Conservation (phyloP, 2,329 filamentous ascomycete species). For the Trichoderma gracile region DNA sequence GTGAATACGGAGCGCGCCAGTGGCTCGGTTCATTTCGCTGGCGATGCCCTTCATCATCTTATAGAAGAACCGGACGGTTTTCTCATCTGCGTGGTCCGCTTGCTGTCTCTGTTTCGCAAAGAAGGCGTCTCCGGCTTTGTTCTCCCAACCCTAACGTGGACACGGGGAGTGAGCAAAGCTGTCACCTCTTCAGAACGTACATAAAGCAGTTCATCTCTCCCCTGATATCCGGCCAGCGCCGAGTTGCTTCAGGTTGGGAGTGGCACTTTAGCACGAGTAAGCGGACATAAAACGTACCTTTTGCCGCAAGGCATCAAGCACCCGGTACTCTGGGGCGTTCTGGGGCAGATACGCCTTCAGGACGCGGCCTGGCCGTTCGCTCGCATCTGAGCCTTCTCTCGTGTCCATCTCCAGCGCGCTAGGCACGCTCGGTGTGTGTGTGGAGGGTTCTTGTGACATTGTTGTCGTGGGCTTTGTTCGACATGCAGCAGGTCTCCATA, state of each 20-base stretch:
- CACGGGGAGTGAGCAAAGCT: not conserved
- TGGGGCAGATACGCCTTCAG: constrained; percentile 13
- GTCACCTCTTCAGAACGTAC: no score
- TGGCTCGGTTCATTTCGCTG: constrained; percentile 13
- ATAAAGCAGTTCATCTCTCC: no score
- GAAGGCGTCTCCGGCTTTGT: constrained; percentile 43
- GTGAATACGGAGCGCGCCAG: constrained; percentile 35
- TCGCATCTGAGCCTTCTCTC: constrained; percentile 14
- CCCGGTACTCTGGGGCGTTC: constrained; percentile 11
- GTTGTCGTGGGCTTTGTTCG: constrained; percentile 2
- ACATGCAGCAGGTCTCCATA: constrained; percentile 11
- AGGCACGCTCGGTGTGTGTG: constrained; percentile 1
- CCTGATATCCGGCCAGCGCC: no score
- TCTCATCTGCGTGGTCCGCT: constrained; percentile 31
- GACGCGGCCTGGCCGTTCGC: not conserved
- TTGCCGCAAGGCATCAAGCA: constrained; percentile 1
- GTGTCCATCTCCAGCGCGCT: constrained; percentile 7
- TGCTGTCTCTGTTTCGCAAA: constrained; percentile 42
- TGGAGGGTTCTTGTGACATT: constrained; percentile 16
- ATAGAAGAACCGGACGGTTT: constrained; percentile 6
- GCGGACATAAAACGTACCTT: constrained; percentile 2
- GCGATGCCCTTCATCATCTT: constrained; percentile 30
- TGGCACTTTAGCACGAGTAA: not conserved
- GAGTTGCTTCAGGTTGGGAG: not conserved
- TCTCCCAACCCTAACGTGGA: constrained; percentile 48